Percentiles rank a stretch among this genome's conserved stretches.
phyloP scores from a whole-genome alignment of 2,329 filamentous ascomycete genomes.

The Stagonosporopsis rhizophila region DNA sequence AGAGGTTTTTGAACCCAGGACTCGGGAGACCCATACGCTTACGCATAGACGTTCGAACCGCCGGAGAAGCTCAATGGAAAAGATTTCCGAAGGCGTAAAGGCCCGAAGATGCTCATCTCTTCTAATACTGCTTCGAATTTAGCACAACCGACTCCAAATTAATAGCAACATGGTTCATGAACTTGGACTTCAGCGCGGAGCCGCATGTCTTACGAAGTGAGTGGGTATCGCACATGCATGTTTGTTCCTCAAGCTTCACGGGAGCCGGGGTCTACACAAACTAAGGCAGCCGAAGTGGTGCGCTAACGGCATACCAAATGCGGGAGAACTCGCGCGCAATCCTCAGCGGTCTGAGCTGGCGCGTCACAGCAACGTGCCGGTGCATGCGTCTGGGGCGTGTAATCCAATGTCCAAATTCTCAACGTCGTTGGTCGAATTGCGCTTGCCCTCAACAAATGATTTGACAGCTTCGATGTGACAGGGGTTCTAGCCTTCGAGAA shows the following conservation, averaged over 20 bases:
- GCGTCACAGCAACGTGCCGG: conserved; percentile 2
- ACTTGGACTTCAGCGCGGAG: not conserved
- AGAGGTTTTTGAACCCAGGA: not conserved
- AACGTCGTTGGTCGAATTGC: not conserved
- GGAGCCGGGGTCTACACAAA: not conserved
- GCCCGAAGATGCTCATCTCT: not conserved
- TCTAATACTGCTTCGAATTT: not conserved
- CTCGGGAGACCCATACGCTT: not conserved
- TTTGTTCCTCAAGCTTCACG: not conserved
- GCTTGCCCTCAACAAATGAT: conserved; percentile 10
- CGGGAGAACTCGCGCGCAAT: conserved; percentile 9
- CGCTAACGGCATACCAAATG: conserved; percentile 1
- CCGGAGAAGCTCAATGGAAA: not conserved
- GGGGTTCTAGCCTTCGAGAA: conserved; percentile 1
- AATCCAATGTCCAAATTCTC: not conserved
- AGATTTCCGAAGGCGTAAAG: not conserved
- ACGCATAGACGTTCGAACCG: not conserved
- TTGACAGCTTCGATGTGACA: conserved; percentile 1
- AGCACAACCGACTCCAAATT: not conserved
- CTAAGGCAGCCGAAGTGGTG: conserved; percentile 1
- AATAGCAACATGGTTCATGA: not conserved
- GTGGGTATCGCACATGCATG: not conserved
- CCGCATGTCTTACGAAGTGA: not conserved
- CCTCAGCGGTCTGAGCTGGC: conserved; percentile 16
- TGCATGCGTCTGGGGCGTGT: conserved; percentile 11